phyloP scores from a whole-genome alignment of 257 asterid species.

The Solanum pennellii region DNA sequence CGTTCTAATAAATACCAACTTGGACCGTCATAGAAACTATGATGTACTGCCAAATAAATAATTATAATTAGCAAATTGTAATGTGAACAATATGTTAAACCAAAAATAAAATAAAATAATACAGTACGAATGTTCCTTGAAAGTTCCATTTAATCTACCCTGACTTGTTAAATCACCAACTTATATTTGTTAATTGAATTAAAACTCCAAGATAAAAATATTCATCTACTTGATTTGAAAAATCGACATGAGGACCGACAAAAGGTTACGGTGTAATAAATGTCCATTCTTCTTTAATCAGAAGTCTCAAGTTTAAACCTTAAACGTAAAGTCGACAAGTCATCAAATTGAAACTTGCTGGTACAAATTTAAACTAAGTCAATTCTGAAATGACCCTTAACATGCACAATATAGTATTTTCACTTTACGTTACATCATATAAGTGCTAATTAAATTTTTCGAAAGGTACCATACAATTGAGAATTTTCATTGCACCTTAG shows the following conservation, averaged over 20 bases:
- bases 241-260: not conserved
- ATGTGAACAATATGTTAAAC: not conserved
- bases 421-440: too few species aligned
- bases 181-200: not conserved
- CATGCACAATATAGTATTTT: too few species aligned
- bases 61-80: not conserved
- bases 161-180: not conserved
- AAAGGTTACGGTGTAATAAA: not conserved
- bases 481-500: too few species aligned
- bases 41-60: not conserved
- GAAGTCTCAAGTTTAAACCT: fast-evolving
- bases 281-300: not conserved
- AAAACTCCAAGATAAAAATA: not conserved
- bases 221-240: not conserved
- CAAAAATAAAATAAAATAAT: not conserved
- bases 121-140: not conserved
- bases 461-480: too few species aligned
- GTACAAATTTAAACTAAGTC: too few species aligned
- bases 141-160: not conserved
- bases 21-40: not conserved
- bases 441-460: too few species aligned
- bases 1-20: not conserved
- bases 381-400: too few species aligned
- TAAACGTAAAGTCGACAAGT: not conserved
- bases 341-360: fast-evolving